Evolutionary conservation across 805 yeast species (phyloP), one percentile per base, ranked within the genome.

Genomic region (Kazachstania psychrophila): DNA sequence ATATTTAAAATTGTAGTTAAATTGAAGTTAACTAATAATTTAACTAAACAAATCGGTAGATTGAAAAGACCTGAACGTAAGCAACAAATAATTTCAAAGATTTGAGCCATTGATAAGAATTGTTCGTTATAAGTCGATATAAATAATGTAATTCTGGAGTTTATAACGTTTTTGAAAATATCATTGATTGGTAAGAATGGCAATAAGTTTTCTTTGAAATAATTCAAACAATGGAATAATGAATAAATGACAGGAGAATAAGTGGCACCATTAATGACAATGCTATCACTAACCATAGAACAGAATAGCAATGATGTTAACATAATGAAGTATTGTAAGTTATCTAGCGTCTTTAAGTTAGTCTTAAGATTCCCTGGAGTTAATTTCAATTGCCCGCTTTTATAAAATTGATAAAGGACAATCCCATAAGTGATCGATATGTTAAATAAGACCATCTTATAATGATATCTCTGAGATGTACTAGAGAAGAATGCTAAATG

Each of bases 191-290:
- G 76, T 31, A 68, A 49, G 32, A 65, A 60, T 36, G 80, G 79
- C 40, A 79, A 61, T 40, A 79, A 52, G 46, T 65, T 64, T 34
- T 69, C 67, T 51, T 72, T 75, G 47, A 71, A 58, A 57, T 79
- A 80, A 29, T 71, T 68, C 49, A 77, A 64, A 5, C 74, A 70
- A 60, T 80, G 87, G 67, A 79, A 79, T 2, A 71, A 41, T 5
- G 85, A 76, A 56, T 69, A 80, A 34, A 79, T 68, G 13, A 71
- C 66, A 49, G 78, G 79, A 20, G 86, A 77, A 44, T 75, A 65
- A 41, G 77, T 59, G 3, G 77, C 66, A 41, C 72, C 73, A 5
- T 64, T 50, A 25, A 72, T 52, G 43, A 66, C 48, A 60, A 52
- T 45, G 3, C 31, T 33, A 57, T 60, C 47, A 53, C 64, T 46